These are phyloP conservation scores for Arthrobotrys conoides DNA, from an alignment of 2,329 filamentous ascomycete species.

Conservation along the genomic window DNA sequence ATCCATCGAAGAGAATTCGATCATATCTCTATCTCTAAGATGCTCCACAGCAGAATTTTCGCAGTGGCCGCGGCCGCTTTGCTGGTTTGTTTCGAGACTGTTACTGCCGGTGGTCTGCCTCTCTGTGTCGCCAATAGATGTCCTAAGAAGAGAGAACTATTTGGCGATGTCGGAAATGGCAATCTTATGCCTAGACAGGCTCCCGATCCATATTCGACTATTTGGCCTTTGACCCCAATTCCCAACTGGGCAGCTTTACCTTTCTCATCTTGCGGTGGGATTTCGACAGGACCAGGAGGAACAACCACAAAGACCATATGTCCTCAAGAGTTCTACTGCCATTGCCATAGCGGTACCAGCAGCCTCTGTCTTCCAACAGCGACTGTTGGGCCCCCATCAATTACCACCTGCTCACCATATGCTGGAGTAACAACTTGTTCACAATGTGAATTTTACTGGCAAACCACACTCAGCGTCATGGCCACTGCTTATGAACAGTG, in stretches of 20 bases:
- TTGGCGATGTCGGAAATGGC: slow-evolving; percentile 49
- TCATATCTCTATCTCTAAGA: slow-evolving; percentile 22
- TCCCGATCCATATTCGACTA: slow-evolving; percentile 57
- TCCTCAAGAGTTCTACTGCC: slow-evolving; percentile 49
- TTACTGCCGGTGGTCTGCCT: slow-evolving; percentile 48
- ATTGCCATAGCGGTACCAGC: slow-evolving; percentile 32
- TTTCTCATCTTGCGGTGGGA: slow-evolving; percentile 46
- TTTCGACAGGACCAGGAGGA: slow-evolving; percentile 24
- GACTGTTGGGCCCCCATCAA: slow-evolving; percentile 29
- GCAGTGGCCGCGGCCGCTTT: slow-evolving; percentile 28
- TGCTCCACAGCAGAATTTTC: slow-evolving; percentile 40
- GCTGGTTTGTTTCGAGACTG: slow-evolving; percentile 31
- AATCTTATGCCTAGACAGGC: slow-evolving; percentile 45
- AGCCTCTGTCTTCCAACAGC: slow-evolving; percentile 48
- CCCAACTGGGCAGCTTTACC: slow-evolving; percentile 55
- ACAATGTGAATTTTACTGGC: slow-evolving; percentile 59
- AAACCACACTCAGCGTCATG: slow-evolving; percentile 52
- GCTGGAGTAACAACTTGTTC: slow-evolving; percentile 29
- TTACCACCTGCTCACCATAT: slow-evolving; percentile 52
- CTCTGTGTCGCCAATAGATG: slow-evolving; percentile 59
- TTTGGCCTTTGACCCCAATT: slow-evolving; percentile 55
- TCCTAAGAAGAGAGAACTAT: slow-evolving; percentile 55
- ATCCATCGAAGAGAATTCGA: slow-evolving; percentile 7
- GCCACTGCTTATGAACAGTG: slow-evolving; percentile 47
- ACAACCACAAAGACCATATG: slow-evolving; percentile 51